Conservation (phyloP, 441 rosid species). For the Lepidium campestre region DNA sequence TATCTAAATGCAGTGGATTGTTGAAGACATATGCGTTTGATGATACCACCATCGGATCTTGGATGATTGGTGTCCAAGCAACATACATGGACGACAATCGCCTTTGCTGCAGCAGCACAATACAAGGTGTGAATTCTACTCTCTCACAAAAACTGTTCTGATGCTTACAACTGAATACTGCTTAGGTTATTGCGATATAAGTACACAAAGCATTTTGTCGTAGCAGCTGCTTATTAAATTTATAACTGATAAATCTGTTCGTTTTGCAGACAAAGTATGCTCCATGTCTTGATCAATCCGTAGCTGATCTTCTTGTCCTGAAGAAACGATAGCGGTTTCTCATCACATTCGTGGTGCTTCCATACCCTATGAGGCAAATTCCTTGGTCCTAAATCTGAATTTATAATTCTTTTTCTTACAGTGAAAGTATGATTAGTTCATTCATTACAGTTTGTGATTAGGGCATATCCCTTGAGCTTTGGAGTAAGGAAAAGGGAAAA, state of each 20-base stretch:
- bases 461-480: conserved; percentile 6
- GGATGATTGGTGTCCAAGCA: conserved; percentile 94
- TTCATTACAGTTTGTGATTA: conserved; percentile 23
- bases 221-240: neutral
- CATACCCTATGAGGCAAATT: neutral
- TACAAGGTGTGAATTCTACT: conserved; percentile 56
- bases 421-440: conserved; percentile 18
- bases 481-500: neutral
- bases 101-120: conserved; percentile 80
- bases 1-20: conserved; percentile 61
- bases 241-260: neutral
- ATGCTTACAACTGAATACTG: neutral
- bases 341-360: conserved; percentile 11
- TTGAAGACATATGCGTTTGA: conserved; percentile 84
- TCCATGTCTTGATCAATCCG: conserved; percentile 50
- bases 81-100: conserved; percentile 86
- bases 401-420: conserved; percentile 10
- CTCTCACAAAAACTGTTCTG: neutral
- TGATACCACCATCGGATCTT: conserved; percentile 83
- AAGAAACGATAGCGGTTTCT: neutral
- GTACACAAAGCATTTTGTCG: neutral
- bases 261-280: conserved; percentile 81
- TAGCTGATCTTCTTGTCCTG: neutral
- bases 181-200: neutral
- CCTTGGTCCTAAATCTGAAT: neutral